These are phyloP conservation scores for Gypsophila paniculata DNA, from an alignment of 179 eudicot genomes.

Conservation along the genomic window DNA sequence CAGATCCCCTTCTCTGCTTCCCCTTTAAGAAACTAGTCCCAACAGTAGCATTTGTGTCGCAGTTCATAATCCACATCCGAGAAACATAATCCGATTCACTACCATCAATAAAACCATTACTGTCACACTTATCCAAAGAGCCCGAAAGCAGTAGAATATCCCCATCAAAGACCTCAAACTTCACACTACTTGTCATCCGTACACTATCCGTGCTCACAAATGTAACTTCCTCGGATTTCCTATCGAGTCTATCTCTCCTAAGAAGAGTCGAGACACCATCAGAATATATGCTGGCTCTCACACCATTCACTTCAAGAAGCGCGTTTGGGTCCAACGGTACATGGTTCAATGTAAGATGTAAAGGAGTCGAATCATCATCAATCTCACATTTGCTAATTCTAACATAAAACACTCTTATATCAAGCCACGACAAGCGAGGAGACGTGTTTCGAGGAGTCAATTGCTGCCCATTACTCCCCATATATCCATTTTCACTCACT, in stretches of 20 bases:
- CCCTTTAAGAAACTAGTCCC: constrained; percentile 57
- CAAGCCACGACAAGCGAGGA: constrained; percentile 60
- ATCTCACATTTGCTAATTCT: constrained; percentile 56
- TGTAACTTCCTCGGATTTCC: constrained; percentile 73
- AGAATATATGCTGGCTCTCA: constrained; percentile 54
- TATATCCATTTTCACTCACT: constrained; percentile 38
- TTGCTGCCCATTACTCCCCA: constrained; percentile 48
- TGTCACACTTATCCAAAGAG: constrained; percentile 39
- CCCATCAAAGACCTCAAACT: constrained; percentile 68
- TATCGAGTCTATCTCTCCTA: constrained; percentile 67
- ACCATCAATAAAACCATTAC: constrained; percentile 41
- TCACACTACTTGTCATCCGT: constrained; percentile 60
- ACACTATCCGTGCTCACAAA: constrained; percentile 74
- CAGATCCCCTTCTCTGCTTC: constrained; percentile 35
- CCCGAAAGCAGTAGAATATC: constrained; percentile 55
- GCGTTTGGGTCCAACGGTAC: constrained; percentile 62
- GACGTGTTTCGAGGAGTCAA: constrained; percentile 34
- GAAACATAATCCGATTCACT: constrained; percentile 30
- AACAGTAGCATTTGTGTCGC: constrained; percentile 40
- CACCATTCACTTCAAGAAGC: constrained; percentile 71
- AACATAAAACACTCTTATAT: constrained; percentile 69
- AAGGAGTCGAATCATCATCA: constrained; percentile 66
- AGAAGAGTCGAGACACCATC: constrained; percentile 60
- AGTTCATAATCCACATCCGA: constrained; percentile 55
- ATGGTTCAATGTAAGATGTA: constrained; percentile 68